Percentiles rank a stretch among this genome's conserved stretches.
phyloP scores from a whole-genome alignment of 352 stramenopile species.

The Thalassiosira gravida region DNA sequence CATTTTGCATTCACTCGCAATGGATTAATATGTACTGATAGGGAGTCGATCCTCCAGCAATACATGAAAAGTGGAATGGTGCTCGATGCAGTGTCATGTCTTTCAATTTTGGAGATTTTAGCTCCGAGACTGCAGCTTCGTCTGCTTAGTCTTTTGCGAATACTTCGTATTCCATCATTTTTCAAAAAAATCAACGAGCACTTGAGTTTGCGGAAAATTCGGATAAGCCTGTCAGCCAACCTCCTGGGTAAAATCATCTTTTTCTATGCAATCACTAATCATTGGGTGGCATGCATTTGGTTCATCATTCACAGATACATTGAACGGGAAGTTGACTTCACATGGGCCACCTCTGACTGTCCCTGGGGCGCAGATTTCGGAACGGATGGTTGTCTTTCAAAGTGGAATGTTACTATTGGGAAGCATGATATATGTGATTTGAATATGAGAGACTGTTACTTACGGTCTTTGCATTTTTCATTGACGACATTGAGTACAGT shows the following conservation, averaged over 20 bases:
- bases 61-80: conserved; percentile 63
- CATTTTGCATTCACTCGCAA: conserved; percentile 62
- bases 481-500: conserved; percentile 75
- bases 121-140: conserved; percentile 32
- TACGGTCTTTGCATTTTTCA: conserved; percentile 69
- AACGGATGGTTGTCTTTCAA: conserved; percentile 52
- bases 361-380: conserved; percentile 43
- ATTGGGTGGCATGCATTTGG: conserved; percentile 77
- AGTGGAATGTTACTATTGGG: conserved; percentile 48
- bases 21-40: conserved; percentile 44
- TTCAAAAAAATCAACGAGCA: conserved; percentile 57
- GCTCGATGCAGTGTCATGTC: conserved; percentile 61
- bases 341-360: conserved; percentile 79
- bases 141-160: conserved; percentile 57
- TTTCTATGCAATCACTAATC: conserved; percentile 70
- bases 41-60: conserved; percentile 17
- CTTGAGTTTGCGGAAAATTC: conserved; percentile 65
- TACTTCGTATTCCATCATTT: conserved; percentile 62
- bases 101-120: conserved; percentile 61
- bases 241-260: conserved; percentile 60
- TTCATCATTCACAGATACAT: conserved; percentile 80
- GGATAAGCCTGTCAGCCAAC: conserved; percentile 65
- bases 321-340: conserved; percentile 54
- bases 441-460: conserved; percentile 68
- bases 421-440: conserved; percentile 74